Percentiles rank a stretch among this genome's conserved stretches.
phyloP scores from a whole-genome alignment of 352 stramenopile genomes.

The Pythium aristosporum region DNA sequence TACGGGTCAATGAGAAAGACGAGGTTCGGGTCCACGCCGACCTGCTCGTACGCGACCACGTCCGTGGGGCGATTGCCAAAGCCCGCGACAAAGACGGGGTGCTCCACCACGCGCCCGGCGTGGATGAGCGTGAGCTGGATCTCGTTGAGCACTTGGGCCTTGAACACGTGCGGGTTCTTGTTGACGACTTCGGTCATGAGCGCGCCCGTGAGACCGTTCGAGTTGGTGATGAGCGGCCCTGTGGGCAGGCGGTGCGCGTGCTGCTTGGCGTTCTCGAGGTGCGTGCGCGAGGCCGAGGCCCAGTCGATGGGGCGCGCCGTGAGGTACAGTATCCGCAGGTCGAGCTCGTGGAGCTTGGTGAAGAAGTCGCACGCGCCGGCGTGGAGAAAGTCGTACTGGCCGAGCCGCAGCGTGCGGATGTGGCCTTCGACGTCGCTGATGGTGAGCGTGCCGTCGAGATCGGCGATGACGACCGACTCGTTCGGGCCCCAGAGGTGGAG shows the following conservation, averaged over 20 bases:
- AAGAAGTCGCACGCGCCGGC: conserved; percentile 78
- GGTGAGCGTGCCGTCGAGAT: conserved; percentile 82
- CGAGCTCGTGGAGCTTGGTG: conserved; percentile 71
- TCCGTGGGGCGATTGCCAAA: conserved; percentile 86
- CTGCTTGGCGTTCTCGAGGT: conserved; percentile 77
- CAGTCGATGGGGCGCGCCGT: conserved; percentile 80
- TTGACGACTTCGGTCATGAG: conserved; percentile 85
- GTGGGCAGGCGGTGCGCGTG: conserved; percentile 53
- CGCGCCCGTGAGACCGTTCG: conserved; percentile 70
- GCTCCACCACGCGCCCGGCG: conserved; percentile 61
- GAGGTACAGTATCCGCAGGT: conserved; percentile 78
- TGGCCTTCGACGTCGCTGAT: conserved; percentile 86
- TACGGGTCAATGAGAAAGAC: conserved; percentile 86
- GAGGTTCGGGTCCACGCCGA: conserved; percentile 62
- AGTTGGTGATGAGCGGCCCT: conserved; percentile 81
- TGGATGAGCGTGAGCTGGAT: conserved; percentile 81
- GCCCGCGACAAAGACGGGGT: conserved; percentile 82
- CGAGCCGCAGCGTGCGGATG: conserved; percentile 79
- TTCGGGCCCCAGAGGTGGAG: conserved; percentile 79
- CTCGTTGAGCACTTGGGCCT: conserved; percentile 79
- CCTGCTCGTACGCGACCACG: conserved; percentile 73
- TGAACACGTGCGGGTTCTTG: conserved; percentile 85
- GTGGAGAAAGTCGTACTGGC: conserved; percentile 84
- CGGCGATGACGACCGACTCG: conserved; percentile 76
- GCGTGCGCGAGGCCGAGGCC: conserved; percentile 63